Base-by-base conservation (phyloP, 2,329 filamentous ascomycete species). In the Stachybotrys echinatus region DNA sequence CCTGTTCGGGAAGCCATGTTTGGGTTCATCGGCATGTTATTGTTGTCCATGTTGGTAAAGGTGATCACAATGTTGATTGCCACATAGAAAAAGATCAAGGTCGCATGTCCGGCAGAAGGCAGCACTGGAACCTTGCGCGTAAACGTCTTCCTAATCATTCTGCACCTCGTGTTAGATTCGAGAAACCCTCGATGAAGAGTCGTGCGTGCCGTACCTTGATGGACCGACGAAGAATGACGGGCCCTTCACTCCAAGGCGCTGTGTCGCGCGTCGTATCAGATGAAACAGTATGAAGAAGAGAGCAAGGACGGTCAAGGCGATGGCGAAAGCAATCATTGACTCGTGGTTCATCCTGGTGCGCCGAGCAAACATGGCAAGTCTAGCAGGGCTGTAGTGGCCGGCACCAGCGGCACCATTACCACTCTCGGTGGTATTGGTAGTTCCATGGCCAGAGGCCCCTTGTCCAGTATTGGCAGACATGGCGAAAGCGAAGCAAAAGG, bases 1-100 rank as follows among this genome's bases (percentile, higher is more conserved):
- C 63, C 71, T 14, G 67, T 59, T 39, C 71, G 58, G 20, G 70
- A 63, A 2, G 64, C 67, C n/a, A 73, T 42, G 48, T 70, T 72
- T 20, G 62, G 58, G 23, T 59, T 52, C 23, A 64, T 50, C 0
- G 58, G 44, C 54, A 69, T 53, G 20, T 58, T 61, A 12, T 57
- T 51, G 44, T 63, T 61, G 48, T 70, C 59, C n/a, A 67, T 51
- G 48, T 67, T 62, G 8, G 59, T 61, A 42, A 74, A 67, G 6
- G 59, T 56, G 18, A 65, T 51, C 17, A 63, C 50, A 17, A 69
- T 14, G 45, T 73, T 73, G 44, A 71, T 58, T 5, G 54, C 55
- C 6, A 68, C 12, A 31, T 69, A 74, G 5, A 56, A 27, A 10
- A 55, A 37, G 23, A 66, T 54, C 8, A 68, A 42, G 8, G 58